Base-by-base conservation (phyloP, 768 basidiomycete genomes). In the Termitomyces sp. region DNA sequence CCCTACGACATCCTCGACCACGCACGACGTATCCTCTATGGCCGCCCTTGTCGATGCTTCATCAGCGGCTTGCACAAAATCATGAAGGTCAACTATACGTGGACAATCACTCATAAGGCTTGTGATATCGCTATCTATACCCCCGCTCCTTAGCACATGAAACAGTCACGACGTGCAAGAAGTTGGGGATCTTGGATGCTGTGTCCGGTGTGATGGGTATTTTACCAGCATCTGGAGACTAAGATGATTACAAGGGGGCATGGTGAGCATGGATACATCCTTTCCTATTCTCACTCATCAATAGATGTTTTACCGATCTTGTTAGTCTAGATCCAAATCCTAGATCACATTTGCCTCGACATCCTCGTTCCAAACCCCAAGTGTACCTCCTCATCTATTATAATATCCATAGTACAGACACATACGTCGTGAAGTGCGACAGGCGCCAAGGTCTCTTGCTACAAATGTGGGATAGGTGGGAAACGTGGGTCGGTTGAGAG, bases 51-150 rank as follows among this genome's bases (percentile, higher is more conserved):
- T n/a, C n/a, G n/a, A 18, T 53, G 49, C 5, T 53, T 55, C 30
- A 53, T 58, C 42, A 55, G 53, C n/a, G 57, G 95, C 9, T 18
- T n/a, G 37, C 37, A 37, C 91, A 92, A 67, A 83, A 83, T 64
- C 87, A 81, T 63, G 91, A 93, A 59, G 93, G 92, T 0, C 92
- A 93, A 68, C 78, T 94, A 5, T 87, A 83, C 36, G 76, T 82
- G 12, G 93, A 91, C 68, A 91, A 92, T 66, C 71, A 87, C 3
- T 83, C 74, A 24, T 72, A 82, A 32, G 87, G 93, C 0, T 95
- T 94, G 0, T 99, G 97, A 71, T 97, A 96, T 71, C 82, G 96
- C n/a, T 98, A 96, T 69, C 72, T 98, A 13, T 52, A 99, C 72
- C 13, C 30, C 58, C 53, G 1, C 53, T 59, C 20, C 53, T 59